Evolutionary conservation across 2,329 filamentous ascomycete species (phyloP).

Genomic region (Diaporthe citrichinensis): DNA sequence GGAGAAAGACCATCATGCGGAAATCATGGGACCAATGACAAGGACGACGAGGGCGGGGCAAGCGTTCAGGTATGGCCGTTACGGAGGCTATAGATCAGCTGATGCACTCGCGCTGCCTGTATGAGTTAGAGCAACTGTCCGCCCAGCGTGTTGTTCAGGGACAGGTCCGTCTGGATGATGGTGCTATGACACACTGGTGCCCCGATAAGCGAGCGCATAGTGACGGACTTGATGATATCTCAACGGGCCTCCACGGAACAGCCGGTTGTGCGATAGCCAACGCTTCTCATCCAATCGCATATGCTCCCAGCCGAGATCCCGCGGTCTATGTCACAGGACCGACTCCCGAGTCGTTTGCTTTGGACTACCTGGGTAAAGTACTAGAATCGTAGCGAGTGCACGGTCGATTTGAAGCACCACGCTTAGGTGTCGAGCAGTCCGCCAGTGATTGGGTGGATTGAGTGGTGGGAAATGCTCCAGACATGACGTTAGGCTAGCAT

Average conservation of each 20-base stretch:
- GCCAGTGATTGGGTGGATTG: not conserved
- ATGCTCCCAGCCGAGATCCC: not conserved
- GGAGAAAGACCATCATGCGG: not conserved
- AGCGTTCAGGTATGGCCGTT: not conserved
- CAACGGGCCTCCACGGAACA: not conserved
- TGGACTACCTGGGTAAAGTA: not conserved
- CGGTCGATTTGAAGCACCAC: not conserved
- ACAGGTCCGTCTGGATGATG: not conserved
- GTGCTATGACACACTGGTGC: conserved; percentile 16
- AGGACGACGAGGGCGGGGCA: not conserved
- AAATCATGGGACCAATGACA: conserved; percentile 15
- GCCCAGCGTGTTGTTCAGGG: not conserved
- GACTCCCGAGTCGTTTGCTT: conserved; percentile 6
- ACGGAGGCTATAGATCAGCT: not conserved
- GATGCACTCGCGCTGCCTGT: conserved; percentile 1
- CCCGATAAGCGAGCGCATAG: not conserved
- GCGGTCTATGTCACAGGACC: not conserved
- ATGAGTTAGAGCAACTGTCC: not conserved
- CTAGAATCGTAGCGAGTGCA: not conserved
- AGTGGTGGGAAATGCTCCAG: not conserved
- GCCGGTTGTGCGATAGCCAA: not conserved
- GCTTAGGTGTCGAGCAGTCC: not conserved
- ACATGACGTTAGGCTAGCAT: not conserved
- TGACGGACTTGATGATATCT: not conserved
- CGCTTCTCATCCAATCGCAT: conserved; percentile 3